Base-by-base conservation (phyloP, 805 yeast genomes). In the Millerago galiae region DNA sequence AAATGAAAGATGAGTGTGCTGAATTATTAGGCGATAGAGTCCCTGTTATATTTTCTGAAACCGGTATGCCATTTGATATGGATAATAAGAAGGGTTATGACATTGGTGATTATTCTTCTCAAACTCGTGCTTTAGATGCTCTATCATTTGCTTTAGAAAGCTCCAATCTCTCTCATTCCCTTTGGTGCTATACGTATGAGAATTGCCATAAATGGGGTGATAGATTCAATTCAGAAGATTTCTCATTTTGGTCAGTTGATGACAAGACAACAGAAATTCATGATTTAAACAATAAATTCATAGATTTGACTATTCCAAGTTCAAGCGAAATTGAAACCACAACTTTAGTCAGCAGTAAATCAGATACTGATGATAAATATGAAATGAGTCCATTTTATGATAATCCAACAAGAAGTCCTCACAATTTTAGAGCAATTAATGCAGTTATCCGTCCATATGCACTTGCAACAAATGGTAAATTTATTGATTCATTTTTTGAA, bases 21-120 rank as follows among this genome's bases (percentile, higher is more conserved):
- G 71, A 70, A 4, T 59, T 73, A 26, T 61, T 90, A 30, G 97
- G 97, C 3, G 44, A 51, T 2, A 39, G 60, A 9, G 69, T 88
- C 9, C 96, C 97, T 0, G 74, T 83, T 9, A 63, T 91, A 17
- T 80, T 93, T 72, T 77, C 95, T 1, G 99, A 91, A 61, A 89
- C 91, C n/a, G 99, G 99, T 6, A 87, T 91, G 82, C 98, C 99
- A 3, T 87, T 83, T 60, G 96, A 93, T 60, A 86, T 91, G 96
- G 90, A 91, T 61, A 71, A 77, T 45, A 86, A 84, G 56, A 68
- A 64, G 37, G 84, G 96, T 0, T 91, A 76, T 56, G 59, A 61
- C 1, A 70, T 69, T 44, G 89, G 90, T 2, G 76, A 78, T 47
- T 93, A 78, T 60, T 62, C 70, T 9, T 72, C 86, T 10, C 99